Evolutionary conservation across 2,329 filamentous ascomycete species (phyloP).

Genomic region (Pseudonectria buxi): DNA sequence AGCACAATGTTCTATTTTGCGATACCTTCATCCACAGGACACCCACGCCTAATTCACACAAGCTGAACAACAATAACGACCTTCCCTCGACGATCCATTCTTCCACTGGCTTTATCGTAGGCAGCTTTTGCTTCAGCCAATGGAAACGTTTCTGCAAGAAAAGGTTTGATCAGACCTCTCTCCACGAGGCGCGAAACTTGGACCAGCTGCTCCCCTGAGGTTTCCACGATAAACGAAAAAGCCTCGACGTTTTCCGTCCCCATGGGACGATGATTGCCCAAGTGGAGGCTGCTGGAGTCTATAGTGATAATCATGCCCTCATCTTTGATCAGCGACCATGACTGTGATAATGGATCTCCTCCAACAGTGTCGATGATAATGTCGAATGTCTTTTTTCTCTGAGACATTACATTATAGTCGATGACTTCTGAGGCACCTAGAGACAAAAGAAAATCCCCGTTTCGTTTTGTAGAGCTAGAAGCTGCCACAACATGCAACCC

Average conservation of each 20-base stretch:
- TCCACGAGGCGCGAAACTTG: conserved; percentile 3
- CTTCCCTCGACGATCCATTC: conserved; percentile 4
- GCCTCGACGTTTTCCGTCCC: conserved; percentile 3
- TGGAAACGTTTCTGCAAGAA: conserved; percentile 6
- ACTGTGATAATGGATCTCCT: conserved; percentile 18
- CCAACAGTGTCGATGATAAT: conserved; percentile 27
- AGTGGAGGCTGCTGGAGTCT: conserved; percentile 9
- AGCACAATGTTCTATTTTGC: no score
- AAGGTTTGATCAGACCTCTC: conserved; percentile 1
- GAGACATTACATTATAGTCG: conserved; percentile 10
- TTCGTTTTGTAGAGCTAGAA: conserved; percentile 16
- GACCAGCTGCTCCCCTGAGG: neutral
- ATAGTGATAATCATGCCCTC: conserved; percentile 15
- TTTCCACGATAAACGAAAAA: conserved; percentile 5
- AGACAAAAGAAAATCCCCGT: conserved; percentile 3
- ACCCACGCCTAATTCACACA: no score
- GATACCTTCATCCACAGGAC: no score
- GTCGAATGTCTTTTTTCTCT: conserved; percentile 12
- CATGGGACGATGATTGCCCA: neutral
- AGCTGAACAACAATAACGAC: conserved; percentile 2
- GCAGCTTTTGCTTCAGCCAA: conserved; percentile 1
- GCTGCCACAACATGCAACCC: conserved; percentile 26
- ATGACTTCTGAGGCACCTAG: conserved; percentile 23
- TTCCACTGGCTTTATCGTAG: conserved; percentile 4
- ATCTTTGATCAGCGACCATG: conserved; percentile 22